Percentiles rank a stretch among this genome's conserved stretches.
phyloP scores from a whole-genome alignment of 306 rosid species.

The Glycine soja region DNA sequence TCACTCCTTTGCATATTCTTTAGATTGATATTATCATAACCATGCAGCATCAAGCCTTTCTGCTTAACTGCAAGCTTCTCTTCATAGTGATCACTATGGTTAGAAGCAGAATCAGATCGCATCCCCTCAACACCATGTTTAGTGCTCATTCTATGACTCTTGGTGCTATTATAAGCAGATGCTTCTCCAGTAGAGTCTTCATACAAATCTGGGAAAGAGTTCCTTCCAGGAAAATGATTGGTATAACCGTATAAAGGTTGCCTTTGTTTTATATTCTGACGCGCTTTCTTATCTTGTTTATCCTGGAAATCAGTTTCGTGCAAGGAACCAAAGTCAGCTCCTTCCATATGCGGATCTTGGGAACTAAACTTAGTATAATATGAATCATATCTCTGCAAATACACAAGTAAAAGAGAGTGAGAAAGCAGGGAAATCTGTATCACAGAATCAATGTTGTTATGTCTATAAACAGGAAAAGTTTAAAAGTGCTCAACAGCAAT shows the following conservation, averaged over 20 bases:
- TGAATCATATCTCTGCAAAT: conserved; percentile 68
- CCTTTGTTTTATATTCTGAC: conserved; percentile 54
- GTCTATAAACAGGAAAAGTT: background rate
- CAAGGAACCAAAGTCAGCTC: conserved; percentile 58
- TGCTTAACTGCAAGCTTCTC: conserved; percentile 59
- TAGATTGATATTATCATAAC: conserved; percentile 54
- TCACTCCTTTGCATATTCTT: conserved; percentile 62
- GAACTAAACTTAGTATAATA: conserved; percentile 67
- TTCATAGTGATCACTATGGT: conserved; percentile 63
- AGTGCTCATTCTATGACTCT: conserved; percentile 58
- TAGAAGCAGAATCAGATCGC: conserved; percentile 63
- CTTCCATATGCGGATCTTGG: conserved; percentile 67
- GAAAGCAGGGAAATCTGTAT: conserved; percentile 16
- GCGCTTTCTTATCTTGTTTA: conserved; percentile 64
- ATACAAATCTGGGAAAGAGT: conserved; percentile 68
- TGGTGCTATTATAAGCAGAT: conserved; percentile 57
- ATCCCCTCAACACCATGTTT: conserved; percentile 64
- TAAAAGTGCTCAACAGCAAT: conserved; percentile 7
- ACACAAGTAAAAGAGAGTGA: conserved; percentile 40
- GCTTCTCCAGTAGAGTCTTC: conserved; percentile 68
- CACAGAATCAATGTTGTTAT: too few species aligned
- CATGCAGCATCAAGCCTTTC: conserved; percentile 44
- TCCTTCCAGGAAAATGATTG: conserved; percentile 58
- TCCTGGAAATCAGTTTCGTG: conserved; percentile 66
- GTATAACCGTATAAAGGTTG: conserved; percentile 46